phyloP scores from a whole-genome alignment of 805 yeast species.

The Ogataea paraovalis region DNA sequence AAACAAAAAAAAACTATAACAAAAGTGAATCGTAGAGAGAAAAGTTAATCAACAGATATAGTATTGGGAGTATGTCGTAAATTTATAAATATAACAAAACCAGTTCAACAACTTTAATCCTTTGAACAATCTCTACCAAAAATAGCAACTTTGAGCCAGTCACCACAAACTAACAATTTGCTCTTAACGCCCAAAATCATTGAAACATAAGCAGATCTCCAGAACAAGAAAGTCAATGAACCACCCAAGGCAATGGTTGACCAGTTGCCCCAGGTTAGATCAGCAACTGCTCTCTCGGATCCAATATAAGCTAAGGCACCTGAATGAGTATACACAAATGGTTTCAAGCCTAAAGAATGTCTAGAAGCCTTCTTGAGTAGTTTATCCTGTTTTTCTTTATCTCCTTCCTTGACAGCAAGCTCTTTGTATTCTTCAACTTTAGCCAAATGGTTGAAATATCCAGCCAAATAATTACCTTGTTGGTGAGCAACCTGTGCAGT shows the following conservation, averaged over 20 bases:
- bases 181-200: constrained; percentile 88
- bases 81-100: background rate
- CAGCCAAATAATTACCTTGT: constrained; percentile 80
- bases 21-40: background rate
- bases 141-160: constrained; percentile 81
- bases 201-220: constrained; percentile 90
- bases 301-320: constrained; percentile 95
- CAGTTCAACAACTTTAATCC: constrained; percentile 39
- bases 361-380: constrained; percentile 41
- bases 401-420: constrained; percentile 37
- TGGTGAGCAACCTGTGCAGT: constrained; percentile 98
- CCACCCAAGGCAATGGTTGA: constrained; percentile 79
- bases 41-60: background rate
- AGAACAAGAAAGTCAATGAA: constrained; percentile 78
- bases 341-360: constrained; percentile 40
- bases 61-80: background rate
- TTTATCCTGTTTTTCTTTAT: constrained; percentile 40
- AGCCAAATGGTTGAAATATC: constrained; percentile 60
- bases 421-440: constrained; percentile 49
- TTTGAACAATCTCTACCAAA: constrained; percentile 93
- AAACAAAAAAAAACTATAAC: background rate
- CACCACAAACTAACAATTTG: constrained; percentile 77
- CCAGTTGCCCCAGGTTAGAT: constrained; percentile 75
- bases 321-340: constrained; percentile 77
- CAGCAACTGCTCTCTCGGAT: constrained; percentile 88